Conservation (phyloP, 495 filamentous ascomycete species). For the Hypoxylon fragiforme region DNA sequence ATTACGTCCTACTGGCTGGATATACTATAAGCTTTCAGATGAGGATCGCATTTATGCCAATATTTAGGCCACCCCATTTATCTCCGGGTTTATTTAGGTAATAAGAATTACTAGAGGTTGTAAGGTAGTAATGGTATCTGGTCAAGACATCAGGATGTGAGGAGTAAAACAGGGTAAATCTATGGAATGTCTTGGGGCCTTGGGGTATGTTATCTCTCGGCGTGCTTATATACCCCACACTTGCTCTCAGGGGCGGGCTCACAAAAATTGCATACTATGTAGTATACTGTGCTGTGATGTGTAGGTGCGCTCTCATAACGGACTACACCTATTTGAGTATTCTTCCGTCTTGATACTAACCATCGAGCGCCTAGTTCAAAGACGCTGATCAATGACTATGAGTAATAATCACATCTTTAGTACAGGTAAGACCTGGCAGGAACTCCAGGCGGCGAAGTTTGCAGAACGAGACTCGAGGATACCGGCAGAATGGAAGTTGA, state of each 20-base stretch:
- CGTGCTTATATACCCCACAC: constrained; percentile 17
- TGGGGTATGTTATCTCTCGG: constrained; percentile 21
- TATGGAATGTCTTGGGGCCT: too few species aligned
- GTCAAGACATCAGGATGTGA: neutral
- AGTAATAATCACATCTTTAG: too few species aligned
- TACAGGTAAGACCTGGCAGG: constrained; percentile 33
- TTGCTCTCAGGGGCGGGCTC: neutral
- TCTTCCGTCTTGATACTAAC: neutral
- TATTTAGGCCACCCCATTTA: neutral
- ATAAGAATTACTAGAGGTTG: too few species aligned
- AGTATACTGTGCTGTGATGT: too few species aligned
- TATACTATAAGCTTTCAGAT: too few species aligned
- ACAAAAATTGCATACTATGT: neutral
- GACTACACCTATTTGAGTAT: constrained; percentile 6
- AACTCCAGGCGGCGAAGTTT: constrained; percentile 27
- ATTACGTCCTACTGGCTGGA: neutral
- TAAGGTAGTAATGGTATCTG: too few species aligned
- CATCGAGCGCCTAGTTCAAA: neutral
- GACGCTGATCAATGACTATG: constrained; percentile 9
- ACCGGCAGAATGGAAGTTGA: constrained; percentile 33
- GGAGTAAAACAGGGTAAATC: neutral
- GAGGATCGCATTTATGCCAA: neutral
- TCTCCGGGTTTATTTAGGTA: too few species aligned
- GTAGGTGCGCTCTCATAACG: constrained; percentile 4
- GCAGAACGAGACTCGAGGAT: constrained; percentile 28